Evolutionary conservation across 2,329 filamentous ascomycete species (phyloP), one percentile per base, ranked within the genome.

Genomic region (Alternaria ventricosa): DNA sequence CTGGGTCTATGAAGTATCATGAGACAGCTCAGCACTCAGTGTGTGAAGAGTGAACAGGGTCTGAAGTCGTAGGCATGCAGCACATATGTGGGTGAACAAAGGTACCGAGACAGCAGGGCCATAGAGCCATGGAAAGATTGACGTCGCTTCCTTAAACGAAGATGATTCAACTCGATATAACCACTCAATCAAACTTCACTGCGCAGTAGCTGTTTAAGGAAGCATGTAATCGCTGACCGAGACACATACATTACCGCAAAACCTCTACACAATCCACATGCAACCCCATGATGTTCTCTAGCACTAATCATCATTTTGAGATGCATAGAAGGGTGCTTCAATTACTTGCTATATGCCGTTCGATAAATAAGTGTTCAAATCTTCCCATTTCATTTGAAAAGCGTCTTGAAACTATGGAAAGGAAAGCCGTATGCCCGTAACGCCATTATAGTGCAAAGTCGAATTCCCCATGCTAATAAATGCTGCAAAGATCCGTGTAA

Each of bases 1-100:
- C 15, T 18, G 5, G 0, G 1, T 18, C 0, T 2, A 18, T 18
- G 15, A 3, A 41, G 33, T 41, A 18, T 1, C 1, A 41, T n/a
- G 4, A 41, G 15, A 41, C 33, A n/a, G 30, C 3, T 8, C 0
- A 33, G 30, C 30, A 33, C 3, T 6, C 30, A 13, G 6, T 13
- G 30, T 33, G 12, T 33, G 12, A 33, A 11, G 12, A 33, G 5
- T 13, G 30, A 15, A 33, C 3, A 33, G 6, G 1, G 30, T 33
- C 30, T 33, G 6, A 33, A 33, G 30, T 33, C 12, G 33, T 5
- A 36, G 13, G 15, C 7, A 5, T n/a, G 33, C n/a, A 36, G 33
- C 33, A 36, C 15, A 3, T 36, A 5, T 36, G 2, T 9, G 15
- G 4, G 33, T 36, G 33, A n/a, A 36, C 2, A 2, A n/a, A 36